A percentile compares a stretch with the other conserved stretches of the same genome.
These are phyloP conservation scores for Zizania latifolia DNA, from an alignment of 176 grass and related monocot species.

Conservation along the genomic window DNA sequence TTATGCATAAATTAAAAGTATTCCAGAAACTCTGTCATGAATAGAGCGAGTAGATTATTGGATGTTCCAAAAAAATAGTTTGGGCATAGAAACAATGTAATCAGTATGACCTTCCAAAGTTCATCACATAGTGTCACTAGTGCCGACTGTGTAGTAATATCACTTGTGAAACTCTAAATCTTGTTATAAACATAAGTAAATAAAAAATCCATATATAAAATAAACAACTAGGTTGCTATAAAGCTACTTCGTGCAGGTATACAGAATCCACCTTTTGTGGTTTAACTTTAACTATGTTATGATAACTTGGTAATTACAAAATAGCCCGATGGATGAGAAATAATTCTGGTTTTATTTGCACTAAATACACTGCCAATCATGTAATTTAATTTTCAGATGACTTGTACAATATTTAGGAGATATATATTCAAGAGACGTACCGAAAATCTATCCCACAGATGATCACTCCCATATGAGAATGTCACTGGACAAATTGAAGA, in stretches of 20 bases:
- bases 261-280: neutral
- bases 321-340: neutral
- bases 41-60: neutral
- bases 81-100: neutral
- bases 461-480: slow-evolving; percentile 81
- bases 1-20: neutral
- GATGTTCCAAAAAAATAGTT: neutral
- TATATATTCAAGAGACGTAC: slow-evolving; percentile 40
- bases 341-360: neutral
- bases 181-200: neutral
- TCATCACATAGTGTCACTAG: neutral
- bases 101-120: neutral
- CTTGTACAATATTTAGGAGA: neutral
- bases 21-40: neutral
- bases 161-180: neutral
- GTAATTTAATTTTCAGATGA: neutral
- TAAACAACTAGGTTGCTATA: neutral
- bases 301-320: slow-evolving; percentile 18
- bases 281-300: neutral
- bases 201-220: neutral
- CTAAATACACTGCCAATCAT: neutral
- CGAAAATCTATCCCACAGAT: slow-evolving; percentile 95
- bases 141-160: neutral
- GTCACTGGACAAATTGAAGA: slow-evolving; percentile 68
- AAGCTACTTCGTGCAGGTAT: slow-evolving; percentile 4